Evolutionary conservation across 208 protist species (phyloP).

Genomic region (Histomonas meleagridis): DNA sequence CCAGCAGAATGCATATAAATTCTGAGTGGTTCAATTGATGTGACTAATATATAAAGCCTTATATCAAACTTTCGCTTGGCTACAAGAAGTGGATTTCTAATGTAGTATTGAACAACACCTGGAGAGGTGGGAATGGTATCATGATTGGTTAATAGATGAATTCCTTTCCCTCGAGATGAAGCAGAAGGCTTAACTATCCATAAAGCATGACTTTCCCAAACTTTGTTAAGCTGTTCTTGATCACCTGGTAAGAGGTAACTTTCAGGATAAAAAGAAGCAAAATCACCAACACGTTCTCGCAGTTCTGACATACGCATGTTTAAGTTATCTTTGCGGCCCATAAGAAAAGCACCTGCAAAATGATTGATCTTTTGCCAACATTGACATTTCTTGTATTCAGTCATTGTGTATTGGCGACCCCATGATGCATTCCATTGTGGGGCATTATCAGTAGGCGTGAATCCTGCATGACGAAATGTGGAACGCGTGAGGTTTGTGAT

Average conservation of each 20-base stretch:
- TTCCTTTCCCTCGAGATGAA: background rate
- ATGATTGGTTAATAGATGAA: background rate
- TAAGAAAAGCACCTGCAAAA: conserved; percentile 41
- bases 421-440: background rate
- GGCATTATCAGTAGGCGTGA: background rate
- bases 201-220: background rate
- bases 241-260: background rate
- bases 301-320: conserved; percentile 22
- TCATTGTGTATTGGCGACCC: background rate
- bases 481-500: background rate
- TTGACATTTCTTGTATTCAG: background rate
- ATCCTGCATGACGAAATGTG: background rate
- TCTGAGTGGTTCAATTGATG: conserved; percentile 42
- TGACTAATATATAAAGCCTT: conserved; percentile 47
- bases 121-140: background rate
- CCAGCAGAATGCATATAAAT: conserved; percentile 41
- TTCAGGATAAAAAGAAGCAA: background rate
- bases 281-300: background rate
- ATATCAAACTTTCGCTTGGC: conserved; percentile 49
- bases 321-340: conserved; percentile 43
- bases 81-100: conserved; percentile 36
- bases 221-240: background rate
- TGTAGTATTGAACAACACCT: conserved; percentile 24
- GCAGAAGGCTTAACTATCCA: conserved; percentile 32
- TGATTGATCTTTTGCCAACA: conserved; percentile 42